Evolutionary conservation across 2,329 filamentous ascomycete species (phyloP), one percentile per base, ranked within the genome.

Genomic region (Aspergillus piperis): DNA sequence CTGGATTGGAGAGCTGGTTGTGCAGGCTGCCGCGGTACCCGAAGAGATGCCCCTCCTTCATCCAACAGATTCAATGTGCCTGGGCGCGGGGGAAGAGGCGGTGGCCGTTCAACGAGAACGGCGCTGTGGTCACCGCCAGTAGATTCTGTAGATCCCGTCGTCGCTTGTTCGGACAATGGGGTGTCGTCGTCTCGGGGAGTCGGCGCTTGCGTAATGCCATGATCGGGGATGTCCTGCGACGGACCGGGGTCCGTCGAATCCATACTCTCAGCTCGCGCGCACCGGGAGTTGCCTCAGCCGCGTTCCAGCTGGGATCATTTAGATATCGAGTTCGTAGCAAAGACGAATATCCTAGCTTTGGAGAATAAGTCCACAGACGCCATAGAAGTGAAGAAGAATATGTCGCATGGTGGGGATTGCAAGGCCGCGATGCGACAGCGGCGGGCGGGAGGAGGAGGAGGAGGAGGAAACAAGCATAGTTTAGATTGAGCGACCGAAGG

Each of bases 1-100:
- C 86, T 87, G 1, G 89, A 87, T 59, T 80, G 77, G 23, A 82
- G 67, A 32, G 68, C 71, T 27, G 75, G 66, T 55, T 73, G 73
- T 30, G 70, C 63, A n/a, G 69, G 61, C 30, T 71, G 73, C 25
- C 75, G 74, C 3, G 73, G 70, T 10, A 74, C 62, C 48, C 75
- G 68, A 49, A 76, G 60, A 62, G 72, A 67, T 50, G 68, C 60
- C 63, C 60, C 68, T 67, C 72, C 73, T 62, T 73, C 71, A 62
- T 75, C 71, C 48, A 78, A 65, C 38, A 76, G 53, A 58, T 63
- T 72, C 47, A 79, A 70, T 6, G 73, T 74, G 36, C 72, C 76
- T 21, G 79, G 80, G 50, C 81, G 75, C 11, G 80, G 79, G 60
- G 81, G 81, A 25, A 83, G 70, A 47, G 80, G 77, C 27, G 81